These are phyloP conservation scores for Neonectria hederae DNA, from an alignment of 2,329 filamentous ascomycete genomes.

Conservation along the genomic window DNA sequence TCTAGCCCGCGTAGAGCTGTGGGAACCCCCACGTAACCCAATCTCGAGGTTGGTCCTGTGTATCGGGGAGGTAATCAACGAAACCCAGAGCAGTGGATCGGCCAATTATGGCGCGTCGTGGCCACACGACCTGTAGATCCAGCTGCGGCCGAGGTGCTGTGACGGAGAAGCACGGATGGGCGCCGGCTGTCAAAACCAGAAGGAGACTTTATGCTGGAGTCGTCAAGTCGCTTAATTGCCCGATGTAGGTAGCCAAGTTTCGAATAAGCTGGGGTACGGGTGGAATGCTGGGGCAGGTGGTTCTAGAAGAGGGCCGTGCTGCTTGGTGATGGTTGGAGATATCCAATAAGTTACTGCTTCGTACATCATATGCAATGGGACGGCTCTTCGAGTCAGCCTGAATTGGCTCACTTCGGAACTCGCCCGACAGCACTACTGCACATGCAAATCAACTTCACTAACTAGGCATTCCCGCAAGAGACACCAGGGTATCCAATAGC, in stretches of 20 bases:
- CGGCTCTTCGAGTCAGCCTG: neutral
- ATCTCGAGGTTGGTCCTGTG: constrained; percentile 9
- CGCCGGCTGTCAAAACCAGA: neutral
- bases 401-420: constrained; percentile 2
- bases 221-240: neutral
- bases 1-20: neutral
- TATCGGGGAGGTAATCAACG: constrained; percentile 11
- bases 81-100: constrained; percentile 17
- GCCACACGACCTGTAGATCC: constrained; percentile 10
- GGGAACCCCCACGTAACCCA: constrained; percentile 22
- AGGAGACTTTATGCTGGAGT: neutral
- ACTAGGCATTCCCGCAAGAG: neutral
- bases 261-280: constrained; percentile 15
- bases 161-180: neutral
- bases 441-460: neutral
- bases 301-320: constrained; percentile 2
- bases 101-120: constrained; percentile 15
- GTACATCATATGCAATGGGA: neutral
- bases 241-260: constrained; percentile 16
- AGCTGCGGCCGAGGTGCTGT: constrained; percentile 3
- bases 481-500: constrained; percentile 12
- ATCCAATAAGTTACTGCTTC: too few species aligned
- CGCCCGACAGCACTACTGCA: neutral
- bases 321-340: neutral
- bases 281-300: neutral